Conservation (phyloP, 2,329 filamentous ascomycete species). For the Colletotrichum sublineola region DNA sequence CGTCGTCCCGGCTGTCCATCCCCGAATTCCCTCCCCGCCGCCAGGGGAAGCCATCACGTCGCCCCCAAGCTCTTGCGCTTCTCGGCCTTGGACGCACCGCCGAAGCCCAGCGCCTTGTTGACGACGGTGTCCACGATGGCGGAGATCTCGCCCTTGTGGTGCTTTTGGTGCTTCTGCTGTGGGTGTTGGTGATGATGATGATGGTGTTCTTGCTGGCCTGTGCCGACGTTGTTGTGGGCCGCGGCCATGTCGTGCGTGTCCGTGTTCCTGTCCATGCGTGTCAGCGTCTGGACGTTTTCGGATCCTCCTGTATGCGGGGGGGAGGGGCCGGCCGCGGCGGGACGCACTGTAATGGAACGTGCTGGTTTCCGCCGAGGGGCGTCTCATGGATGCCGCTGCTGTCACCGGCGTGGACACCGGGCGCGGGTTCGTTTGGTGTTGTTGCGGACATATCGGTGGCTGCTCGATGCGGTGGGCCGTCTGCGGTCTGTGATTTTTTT, state of each 20-base stretch:
- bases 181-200: constrained; percentile 1
- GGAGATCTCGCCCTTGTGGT: constrained; percentile 17
- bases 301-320: too few species aligned
- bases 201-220: background rate
- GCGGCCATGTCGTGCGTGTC: constrained; percentile 19
- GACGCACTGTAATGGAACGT: constrained; percentile 36
- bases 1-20: constrained; percentile 7
- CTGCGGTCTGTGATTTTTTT: background rate
- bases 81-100: constrained; percentile 5
- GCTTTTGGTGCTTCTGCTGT: background rate
- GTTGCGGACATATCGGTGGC: constrained; percentile 31
- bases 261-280: constrained; percentile 21
- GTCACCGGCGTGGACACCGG: constrained; percentile 27
- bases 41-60: background rate
- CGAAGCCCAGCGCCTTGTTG: constrained; percentile 15
- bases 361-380: constrained; percentile 21
- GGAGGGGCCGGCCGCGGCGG: too few species aligned
- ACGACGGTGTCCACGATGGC: constrained; percentile 29
- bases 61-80: constrained; percentile 25
- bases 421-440: constrained; percentile 27
- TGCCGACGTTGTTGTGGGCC: constrained; percentile 28
- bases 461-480: background rate
- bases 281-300: background rate
- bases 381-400: constrained; percentile 19
- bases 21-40: too few species aligned